Evolutionary conservation across 192 early-diverging fungal species (phyloP).

Genomic region (Linnemannia exigua): DNA sequence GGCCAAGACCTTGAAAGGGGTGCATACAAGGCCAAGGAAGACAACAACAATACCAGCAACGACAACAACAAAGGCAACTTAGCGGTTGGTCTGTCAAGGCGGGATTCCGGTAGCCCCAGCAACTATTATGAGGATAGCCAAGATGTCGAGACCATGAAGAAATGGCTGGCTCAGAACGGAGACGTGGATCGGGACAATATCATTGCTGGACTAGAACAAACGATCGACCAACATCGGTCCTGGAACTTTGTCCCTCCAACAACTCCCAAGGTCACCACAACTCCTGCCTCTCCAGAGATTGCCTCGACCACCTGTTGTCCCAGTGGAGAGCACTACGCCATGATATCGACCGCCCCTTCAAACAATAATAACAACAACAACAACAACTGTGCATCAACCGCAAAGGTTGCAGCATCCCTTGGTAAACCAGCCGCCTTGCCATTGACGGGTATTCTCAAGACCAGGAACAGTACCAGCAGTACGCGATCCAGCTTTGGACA

Average conservation of each 20-base stretch:
- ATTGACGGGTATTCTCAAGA: constrained; percentile 44
- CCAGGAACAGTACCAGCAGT: constrained; percentile 27
- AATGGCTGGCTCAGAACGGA: constrained; percentile 13
- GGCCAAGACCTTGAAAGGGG: neutral
- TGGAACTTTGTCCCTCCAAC: constrained; percentile 2
- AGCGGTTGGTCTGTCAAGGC: neutral
- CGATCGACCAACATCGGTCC: constrained; percentile 11
- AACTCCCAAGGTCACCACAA: neutral
- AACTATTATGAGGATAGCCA: constrained; percentile 11
- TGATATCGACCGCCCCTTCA: neutral
- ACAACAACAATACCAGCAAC: neutral
- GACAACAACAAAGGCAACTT: neutral
- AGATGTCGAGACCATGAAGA: constrained; percentile 29
- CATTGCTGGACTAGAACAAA: constrained; percentile 17
- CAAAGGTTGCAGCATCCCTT: neutral
- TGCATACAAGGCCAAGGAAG: neutral
- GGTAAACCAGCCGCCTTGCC: neutral
- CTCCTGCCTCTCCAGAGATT: neutral
- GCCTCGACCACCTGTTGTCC: neutral
- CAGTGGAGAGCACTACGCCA: neutral
- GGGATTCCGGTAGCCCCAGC: constrained; percentile 12
- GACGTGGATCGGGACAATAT: constrained; percentile 9
- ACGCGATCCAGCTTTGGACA: constrained; percentile 28
- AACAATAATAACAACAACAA: neutral
- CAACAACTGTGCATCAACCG: neutral